phyloP scores from a whole-genome alignment of 768 basidiomycete genomes.

The Candolleomyces efflorescens region DNA sequence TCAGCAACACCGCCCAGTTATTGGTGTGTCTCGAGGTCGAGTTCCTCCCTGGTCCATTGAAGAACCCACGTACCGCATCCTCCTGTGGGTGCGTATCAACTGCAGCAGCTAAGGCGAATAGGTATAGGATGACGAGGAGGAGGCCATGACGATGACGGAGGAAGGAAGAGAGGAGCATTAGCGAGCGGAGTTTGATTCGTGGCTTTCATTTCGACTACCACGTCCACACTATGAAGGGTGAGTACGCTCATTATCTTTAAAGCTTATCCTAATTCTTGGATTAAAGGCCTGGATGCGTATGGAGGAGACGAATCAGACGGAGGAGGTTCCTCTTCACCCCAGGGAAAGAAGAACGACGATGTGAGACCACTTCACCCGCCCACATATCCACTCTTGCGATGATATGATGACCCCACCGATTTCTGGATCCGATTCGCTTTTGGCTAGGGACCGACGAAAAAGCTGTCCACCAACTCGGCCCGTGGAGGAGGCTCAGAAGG shows the following conservation, averaged over 20 bases:
- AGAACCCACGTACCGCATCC: conserved; percentile 41
- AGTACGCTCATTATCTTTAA: background rate
- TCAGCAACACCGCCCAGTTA: conserved; percentile 98
- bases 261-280: background rate
- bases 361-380: conserved; percentile 61
- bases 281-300: conserved; percentile 56
- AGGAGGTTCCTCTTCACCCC: conserved; percentile 32
- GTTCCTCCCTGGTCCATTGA: conserved; percentile 31
- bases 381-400: conserved; percentile 20
- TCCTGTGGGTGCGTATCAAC: conserved; percentile 20
- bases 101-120: background rate
- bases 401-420: conserved; percentile 68
- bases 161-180: background rate
- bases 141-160: background rate
- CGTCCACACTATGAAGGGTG: conserved; percentile 23
- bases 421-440: conserved; percentile 40
- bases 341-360: conserved; percentile 37
- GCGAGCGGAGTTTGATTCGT: background rate
- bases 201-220: background rate
- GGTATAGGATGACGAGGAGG: background rate
- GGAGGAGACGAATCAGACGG: conserved; percentile 55
- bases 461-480: too few species aligned
- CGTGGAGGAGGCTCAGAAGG: too few species aligned
- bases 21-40: conserved; percentile 69
- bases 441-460: conserved; percentile 61